Evolutionary conservation across 805 yeast species (phyloP), one percentile per base, ranked within the genome.

Genomic region (Lipomyces spencermartinsiae): DNA sequence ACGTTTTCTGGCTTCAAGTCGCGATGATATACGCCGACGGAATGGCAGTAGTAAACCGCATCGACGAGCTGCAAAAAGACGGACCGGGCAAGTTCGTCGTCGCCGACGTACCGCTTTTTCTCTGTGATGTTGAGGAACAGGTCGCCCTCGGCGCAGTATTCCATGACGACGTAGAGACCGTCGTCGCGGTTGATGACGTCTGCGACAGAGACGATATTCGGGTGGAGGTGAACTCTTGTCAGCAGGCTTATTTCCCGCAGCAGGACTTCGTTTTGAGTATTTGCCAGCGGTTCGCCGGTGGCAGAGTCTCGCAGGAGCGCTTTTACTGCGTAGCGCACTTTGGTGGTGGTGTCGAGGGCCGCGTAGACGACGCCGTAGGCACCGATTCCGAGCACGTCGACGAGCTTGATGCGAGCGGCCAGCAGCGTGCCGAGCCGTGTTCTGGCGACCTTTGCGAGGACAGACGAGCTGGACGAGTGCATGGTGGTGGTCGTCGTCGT

Each of bases 1-100:
- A 95, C 86, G 80, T 95, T 95, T 78, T 95, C 98, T 5, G 99
- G 99, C 81, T 95, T 95, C 72, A 93, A 86, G 79, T 93, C 98
- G 76, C 98, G 91, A 77, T 93, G 98, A 77, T 88, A 94, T 49
- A 94, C 87, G n/a, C 90, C 89, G 69, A 85, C 86, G 1, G 89
- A 83, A 78, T 94, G 98, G 75, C 96, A 91, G 80, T 89, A 91
- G 70, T 87, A 86, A 63, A 93, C 84, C 2, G 93, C 97, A 70
- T 93, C 91, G 56, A 94, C 82, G 77, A 95, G 84, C 79, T 95
- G 98, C 55, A 84, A 75, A 74, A 90, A 89, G 71, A 85, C 89
- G 68, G 82, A 83, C 76, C 86, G 87, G 76, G 85, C 84, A 68
- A 81, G 76, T 16, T 74, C 75, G 68, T 86, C 85, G 57, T 84